Base-by-base conservation (phyloP, 2,329 filamentous ascomycete species). In the Ascochyta lentis region DNA sequence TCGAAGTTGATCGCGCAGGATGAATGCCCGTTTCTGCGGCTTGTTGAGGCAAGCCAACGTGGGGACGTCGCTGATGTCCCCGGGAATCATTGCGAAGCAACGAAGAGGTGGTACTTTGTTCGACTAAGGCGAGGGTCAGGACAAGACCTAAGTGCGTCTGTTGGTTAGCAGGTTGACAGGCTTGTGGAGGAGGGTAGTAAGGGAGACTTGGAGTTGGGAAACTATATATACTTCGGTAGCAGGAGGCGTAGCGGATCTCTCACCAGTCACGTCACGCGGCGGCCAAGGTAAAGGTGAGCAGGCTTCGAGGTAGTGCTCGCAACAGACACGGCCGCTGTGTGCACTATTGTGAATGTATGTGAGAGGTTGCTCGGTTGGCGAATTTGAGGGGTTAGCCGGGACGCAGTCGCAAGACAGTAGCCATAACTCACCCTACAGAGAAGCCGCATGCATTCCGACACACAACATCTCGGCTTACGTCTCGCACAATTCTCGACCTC, bases 1-100 rank as follows among this genome's bases (percentile, higher is more conserved):
- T 37, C 67, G 63, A 42, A 75, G 66, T 35, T 71, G 59, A 24
- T 72, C 64, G 26, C 65, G 67, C 15, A 73, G 46, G 9, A 63
- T 60, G 9, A 70, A 63, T 7, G 63, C 65, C 16, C 71, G 68
- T 46, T 66, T 67, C 44, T 75, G 71, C 0, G 67, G 38, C 46
- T 61, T 58, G 24, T 67, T 73, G 38, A 74, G 60, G 31, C 59
- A 52, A 4, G 47, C 44, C 53, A 67, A 49, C 23, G 59, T 63
- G 6, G 60, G 63, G 6, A 61, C 54, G 10, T 59, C 56, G n/a
- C 59, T 53, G 54, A 65, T 59, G 29, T 51, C 39, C 38, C 33
- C 44, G 2, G 48, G 33, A 1, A 47, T 55, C 46, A 46, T 49
- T 16, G 33, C 37, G 35, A 16, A 3, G 35, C 16, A 22, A 22